Base-by-base conservation (phyloP, 257 asterid genomes). In the Plantago major region DNA sequence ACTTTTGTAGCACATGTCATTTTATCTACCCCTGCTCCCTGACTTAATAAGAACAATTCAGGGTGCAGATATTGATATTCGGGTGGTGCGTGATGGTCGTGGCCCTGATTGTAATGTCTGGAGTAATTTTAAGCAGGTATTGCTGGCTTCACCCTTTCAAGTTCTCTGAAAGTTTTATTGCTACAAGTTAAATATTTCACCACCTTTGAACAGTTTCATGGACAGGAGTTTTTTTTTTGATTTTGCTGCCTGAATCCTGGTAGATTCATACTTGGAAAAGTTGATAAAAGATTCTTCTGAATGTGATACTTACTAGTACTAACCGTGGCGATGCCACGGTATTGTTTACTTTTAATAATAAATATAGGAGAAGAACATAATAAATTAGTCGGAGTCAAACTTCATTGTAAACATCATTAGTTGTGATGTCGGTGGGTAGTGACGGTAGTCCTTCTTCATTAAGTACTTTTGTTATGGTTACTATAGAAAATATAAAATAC, bases 31-130 rank as follows among this genome's bases (percentile, higher is more conserved):
- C 26, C 26, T 22, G 26, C 61, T 60, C 54, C 59, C 79, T 85
- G 71, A 79, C 70, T 58, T 84, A 68, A 81, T 72, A 48, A 77
- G 66, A 71, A 57, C 7, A 58, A 47, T 79, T 76, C 97, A 93
- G 99, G 99, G 99, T 77, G 96, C 97, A 76, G 99, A 93, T 83
- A 93, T 93, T 73, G 99, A 93, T 75, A 93, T 93, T 65, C 96
- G 99, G 50, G 99, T 87, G 58, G 97, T 89, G 58, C 99, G 99
- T 67, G 99, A 93, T 83, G 97, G 99, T 11, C 96, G 94, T 56
- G 97, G 97, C 63, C 94, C 97, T 67, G 86, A 87, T 76, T 89
- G 96, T 79, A 85, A 87, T 68, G 89, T 93, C 55, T 87, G 95
- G 96, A 93, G 89, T 90, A 89, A 89, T 76, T 93, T 87, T 74